Percentiles rank a stretch among this genome's conserved stretches.
Evolutionary conservation across 352 stramenopile genomes (phyloP).

Genomic region (Phytophthora syringae): DNA sequence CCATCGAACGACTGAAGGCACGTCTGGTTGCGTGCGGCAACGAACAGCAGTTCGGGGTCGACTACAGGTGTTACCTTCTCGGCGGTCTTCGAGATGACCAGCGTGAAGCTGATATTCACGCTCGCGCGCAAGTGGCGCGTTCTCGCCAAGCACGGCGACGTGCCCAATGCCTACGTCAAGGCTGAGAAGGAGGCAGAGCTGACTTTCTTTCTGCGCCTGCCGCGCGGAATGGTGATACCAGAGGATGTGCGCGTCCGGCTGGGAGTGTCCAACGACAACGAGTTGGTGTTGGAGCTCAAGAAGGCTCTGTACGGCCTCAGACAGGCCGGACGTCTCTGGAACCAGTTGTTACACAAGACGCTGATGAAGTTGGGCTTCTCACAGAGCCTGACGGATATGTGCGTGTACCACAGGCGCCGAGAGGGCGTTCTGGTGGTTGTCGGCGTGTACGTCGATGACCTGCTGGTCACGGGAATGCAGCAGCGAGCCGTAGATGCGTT

Average conservation of each 20-base stretch:
- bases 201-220: not conserved
- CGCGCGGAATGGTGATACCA: not conserved
- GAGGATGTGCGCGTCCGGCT: not conserved
- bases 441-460: slow-evolving; percentile 39
- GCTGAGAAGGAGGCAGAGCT: not conserved
- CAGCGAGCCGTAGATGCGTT: slow-evolving; percentile 11
- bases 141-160: not conserved
- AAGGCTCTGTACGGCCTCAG: slow-evolving; percentile 41
- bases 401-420: slow-evolving; percentile 24
- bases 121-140: not conserved
- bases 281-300: slow-evolving; percentile 10
- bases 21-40: no score
- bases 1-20: no score
- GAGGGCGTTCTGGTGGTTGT: slow-evolving; percentile 1
- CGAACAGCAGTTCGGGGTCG: no score
- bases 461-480: slow-evolving; percentile 26
- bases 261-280: not conserved
- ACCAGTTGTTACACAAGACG: slow-evolving; percentile 21
- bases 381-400: slow-evolving; percentile 28
- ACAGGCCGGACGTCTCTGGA: slow-evolving; percentile 40
- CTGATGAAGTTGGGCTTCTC: slow-evolving; percentile 20
- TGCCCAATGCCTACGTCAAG: not conserved
- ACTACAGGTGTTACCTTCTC: no score
- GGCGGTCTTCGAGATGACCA: no score
- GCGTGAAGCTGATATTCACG: not conserved